Base-by-base conservation (phyloP, 805 yeast genomes). In the Geotrichum ghanense region DNA sequence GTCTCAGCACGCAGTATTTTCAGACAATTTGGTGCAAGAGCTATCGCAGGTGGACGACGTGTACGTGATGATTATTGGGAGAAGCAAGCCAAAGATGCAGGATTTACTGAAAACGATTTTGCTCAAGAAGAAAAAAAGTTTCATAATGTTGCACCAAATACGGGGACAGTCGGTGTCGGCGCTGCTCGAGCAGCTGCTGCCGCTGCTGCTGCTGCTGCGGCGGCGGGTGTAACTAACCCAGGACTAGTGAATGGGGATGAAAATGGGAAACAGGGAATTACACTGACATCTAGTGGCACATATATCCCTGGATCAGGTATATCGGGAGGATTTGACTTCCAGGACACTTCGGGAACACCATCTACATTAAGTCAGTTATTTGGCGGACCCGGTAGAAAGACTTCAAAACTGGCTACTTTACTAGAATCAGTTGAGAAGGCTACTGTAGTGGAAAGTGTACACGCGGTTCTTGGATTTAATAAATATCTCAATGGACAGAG, bases 31-130 rank as follows among this genome's bases (percentile, higher is more conserved):
- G 81, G 81, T 27, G 74, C 80, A 1, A 60, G 74, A 20, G 56
- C 72, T 2, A 56, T 77, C 19, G 60, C 60, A 1, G 56, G 61
- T n/a, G 82, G 81, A 4, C 59, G 61, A 31, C 65, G 81, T 48
- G 64, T 76, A 3, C 50, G 58, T 2, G 81, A 76, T 57, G 82
- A 76, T 56, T 76, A 77, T 56, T 77, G 78, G 77, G 80, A 75
- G 50, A 63, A 62, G 2, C 53, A 61, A 2, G 70, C 71, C 0
- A 60, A 57, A 34, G 64, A 62, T 17, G 72, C 72, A 50, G 72
- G 72, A 0, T 70, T 72, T 44, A 67, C 71, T 1, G 68, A 69
- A 22, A 64, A 63, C 40, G 74, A 72, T 47, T 68, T 73, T 24
- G 78, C 74, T 9, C 47, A 57, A 9, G 26, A 48, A 24, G 66